These are phyloP conservation scores for Ilex asprella DNA, from an alignment of 257 asterid genomes.

Conservation along the genomic window DNA sequence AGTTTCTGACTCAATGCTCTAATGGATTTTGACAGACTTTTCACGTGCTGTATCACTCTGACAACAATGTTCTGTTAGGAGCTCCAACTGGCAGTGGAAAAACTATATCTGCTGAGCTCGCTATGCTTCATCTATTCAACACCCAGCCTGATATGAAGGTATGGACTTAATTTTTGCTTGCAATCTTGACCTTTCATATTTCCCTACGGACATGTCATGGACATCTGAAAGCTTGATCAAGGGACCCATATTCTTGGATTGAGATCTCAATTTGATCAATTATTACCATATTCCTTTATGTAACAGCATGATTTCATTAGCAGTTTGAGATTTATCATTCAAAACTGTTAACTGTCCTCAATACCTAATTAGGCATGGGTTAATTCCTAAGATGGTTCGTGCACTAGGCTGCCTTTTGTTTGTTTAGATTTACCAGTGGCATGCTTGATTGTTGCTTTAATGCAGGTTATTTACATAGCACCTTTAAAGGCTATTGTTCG, in stretches of 20 bases:
- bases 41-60: slow-evolving; percentile 84
- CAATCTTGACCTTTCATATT: neutral
- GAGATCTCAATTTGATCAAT: neutral
- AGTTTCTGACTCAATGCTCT: slow-evolving; percentile 19
- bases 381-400: neutral
- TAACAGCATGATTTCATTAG: neutral
- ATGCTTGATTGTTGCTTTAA: slow-evolving; percentile 10
- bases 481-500: slow-evolving; percentile 98
- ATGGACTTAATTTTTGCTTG: neutral
- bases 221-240: too few relatives aligned
- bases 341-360: neutral
- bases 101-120: slow-evolving; percentile 99
- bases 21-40: slow-evolving; percentile 63
- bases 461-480: slow-evolving; percentile 91
- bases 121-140: slow-evolving; percentile 86
- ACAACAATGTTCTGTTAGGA: slow-evolving; percentile 91
- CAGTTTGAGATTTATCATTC: neutral
- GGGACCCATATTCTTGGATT: neutral
- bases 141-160: slow-evolving; percentile 99
- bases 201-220: too few relatives aligned
- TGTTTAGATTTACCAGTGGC: neutral
- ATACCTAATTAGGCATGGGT: neutral
- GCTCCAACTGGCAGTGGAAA: slow-evolving; percentile 99
- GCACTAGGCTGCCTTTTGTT: too few relatives aligned
- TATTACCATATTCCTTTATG: neutral